Conservation (phyloP, 2,329 filamentous ascomycete genomes). For the Botryotinia globosa region DNA sequence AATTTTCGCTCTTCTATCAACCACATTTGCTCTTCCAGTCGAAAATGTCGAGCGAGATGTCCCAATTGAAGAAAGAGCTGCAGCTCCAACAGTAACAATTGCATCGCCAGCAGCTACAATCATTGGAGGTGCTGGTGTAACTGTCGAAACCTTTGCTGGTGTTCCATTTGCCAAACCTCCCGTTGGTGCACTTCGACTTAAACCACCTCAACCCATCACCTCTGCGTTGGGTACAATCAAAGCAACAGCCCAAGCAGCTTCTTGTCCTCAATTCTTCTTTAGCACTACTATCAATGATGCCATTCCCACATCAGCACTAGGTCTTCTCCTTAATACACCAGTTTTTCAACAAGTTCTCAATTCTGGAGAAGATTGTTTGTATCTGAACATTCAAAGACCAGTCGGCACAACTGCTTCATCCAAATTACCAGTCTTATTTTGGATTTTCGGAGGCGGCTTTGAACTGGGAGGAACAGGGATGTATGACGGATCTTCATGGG, state of each 20-base stretch:
- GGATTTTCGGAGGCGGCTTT: slow-evolving; percentile 69
- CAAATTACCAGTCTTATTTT: slow-evolving; percentile 65
- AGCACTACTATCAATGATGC: slow-evolving; percentile 46
- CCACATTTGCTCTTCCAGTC: background rate
- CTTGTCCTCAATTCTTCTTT: slow-evolving; percentile 71
- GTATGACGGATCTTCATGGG: slow-evolving; percentile 52
- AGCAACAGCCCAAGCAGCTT: slow-evolving; percentile 54
- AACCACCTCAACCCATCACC: slow-evolving; percentile 62
- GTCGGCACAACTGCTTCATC: slow-evolving; percentile 51
- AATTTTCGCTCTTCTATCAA: background rate
- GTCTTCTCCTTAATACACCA: slow-evolving; percentile 52
- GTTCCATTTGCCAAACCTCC: slow-evolving; percentile 75
- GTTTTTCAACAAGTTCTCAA: slow-evolving; percentile 55
- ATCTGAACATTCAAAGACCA: slow-evolving; percentile 58
- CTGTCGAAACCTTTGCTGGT: slow-evolving; percentile 63
- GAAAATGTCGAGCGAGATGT: background rate
- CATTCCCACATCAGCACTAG: slow-evolving; percentile 45
- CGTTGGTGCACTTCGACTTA: slow-evolving; percentile 62
- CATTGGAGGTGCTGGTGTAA: slow-evolving; percentile 19
- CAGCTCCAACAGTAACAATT: slow-evolving; percentile 22
- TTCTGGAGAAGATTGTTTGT: slow-evolving; percentile 63
- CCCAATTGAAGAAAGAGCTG: slow-evolving; percentile 9
- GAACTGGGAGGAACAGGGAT: slow-evolving; percentile 50
- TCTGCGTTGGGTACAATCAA: slow-evolving; percentile 57
- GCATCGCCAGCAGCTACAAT: slow-evolving; percentile 24